Conservation (phyloP, 1,284 basidiomycete species). For the Ustilago tritici region DNA sequence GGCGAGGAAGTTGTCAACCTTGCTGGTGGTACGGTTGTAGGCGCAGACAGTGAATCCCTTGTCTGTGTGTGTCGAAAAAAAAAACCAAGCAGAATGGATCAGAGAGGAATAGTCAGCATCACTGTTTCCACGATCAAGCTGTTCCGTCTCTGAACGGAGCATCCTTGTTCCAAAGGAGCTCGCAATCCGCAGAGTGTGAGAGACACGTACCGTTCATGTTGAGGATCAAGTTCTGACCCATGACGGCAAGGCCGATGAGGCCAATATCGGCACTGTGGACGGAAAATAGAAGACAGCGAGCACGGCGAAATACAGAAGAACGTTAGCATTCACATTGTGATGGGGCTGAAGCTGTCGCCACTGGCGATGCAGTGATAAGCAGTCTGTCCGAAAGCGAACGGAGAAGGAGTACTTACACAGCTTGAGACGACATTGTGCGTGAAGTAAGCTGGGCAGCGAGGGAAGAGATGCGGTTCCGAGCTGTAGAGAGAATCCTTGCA, state of each 20-base stretch:
- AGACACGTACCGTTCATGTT: constrained; percentile 68
- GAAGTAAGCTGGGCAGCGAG: constrained; percentile 43
- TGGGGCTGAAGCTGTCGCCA: not conserved
- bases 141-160: not conserved
- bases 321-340: constrained; percentile 10
- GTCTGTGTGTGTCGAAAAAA: constrained; percentile 72
- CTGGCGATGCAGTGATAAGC: not conserved
- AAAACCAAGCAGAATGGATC: not conserved
- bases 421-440: constrained; percentile 54
- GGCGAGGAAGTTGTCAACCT: constrained; percentile 93
- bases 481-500: constrained; percentile 48
- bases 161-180: not conserved
- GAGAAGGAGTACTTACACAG: constrained; percentile 48
- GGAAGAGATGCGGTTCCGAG: constrained; percentile 40
- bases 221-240: constrained; percentile 69
- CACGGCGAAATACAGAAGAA: not conserved
- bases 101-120: constrained; percentile 17
- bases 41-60: constrained; percentile 97
- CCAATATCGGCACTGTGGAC: constrained; percentile 66
- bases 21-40: constrained; percentile 96
- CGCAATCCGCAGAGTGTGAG: too few species aligned
- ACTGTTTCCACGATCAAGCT: not conserved
- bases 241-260: constrained; percentile 69
- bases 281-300: not conserved
- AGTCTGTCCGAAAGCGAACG: not conserved